Evolutionary conservation across 2,329 filamentous ascomycete species (phyloP), one percentile per base, ranked within the genome.

Genomic region (Fusarium mangiferae): DNA sequence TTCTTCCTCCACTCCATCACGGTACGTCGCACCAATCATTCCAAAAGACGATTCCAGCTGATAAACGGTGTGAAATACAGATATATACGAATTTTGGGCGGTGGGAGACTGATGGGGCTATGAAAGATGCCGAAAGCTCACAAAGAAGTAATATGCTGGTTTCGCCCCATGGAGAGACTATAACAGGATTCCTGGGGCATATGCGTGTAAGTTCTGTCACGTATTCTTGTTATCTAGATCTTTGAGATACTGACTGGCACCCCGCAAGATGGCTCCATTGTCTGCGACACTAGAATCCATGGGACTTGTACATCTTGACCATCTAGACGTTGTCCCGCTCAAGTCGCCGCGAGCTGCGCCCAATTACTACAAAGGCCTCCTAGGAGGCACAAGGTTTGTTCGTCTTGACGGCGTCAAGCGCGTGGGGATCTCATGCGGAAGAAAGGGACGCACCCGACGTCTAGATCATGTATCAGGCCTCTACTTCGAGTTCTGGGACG

Each of bases 401-500:
- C 38, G 15, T 6, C 18, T 36, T 9, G 7, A n/a, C 12, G 20
- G 30, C 15, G 5, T 68, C 17, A 42, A 38, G 36, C 61, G 66
- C 3, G 3, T 71, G 5, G 28, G 68, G 2, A 17, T 70, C 1
- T 71, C 68, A 2, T 3, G 2, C 9, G 68, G 68, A 1, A 39
- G 30, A 22, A 2, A 8, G 12, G 41, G 39, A 7, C 35, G 36
- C 13, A 28, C 20, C 2, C 60, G 68, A 7, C 22, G 3, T 0
- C 15, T 18, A 9, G 5, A 42, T 5, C 26, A 70, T 1, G 17
- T 71, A 12, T 51, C 66, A 17, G 68, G 68, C 1, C 38, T 71
- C 14, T 44, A 46, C 33, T 59, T 71, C n/a, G 61, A 70, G 5
- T 71, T 62, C 17, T 56, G 56, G 66, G 42, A 41, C 7, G 20